A percentile compares a stretch with the other conserved stretches of the same genome.
Evolutionary conservation across 768 basidiomycete species (phyloP).

Genomic region (Lactarius deliciosus): DNA sequence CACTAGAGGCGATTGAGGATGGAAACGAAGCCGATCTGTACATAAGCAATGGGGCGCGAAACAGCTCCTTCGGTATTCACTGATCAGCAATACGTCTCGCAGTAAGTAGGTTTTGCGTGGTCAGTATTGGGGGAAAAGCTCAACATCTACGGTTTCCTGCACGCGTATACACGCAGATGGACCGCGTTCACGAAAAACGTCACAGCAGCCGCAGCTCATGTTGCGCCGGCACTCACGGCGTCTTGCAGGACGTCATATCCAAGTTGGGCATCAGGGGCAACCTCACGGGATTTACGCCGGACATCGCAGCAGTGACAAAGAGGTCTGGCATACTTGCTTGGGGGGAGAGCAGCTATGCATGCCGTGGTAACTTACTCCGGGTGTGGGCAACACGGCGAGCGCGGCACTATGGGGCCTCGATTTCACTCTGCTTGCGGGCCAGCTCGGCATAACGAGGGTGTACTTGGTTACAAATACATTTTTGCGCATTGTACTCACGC

Average conservation of each 20-base stretch:
- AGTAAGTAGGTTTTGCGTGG: conserved; percentile 40
- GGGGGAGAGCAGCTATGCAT: conserved; percentile 39
- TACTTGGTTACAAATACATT: conserved; percentile 71
- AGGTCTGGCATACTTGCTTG: conserved; percentile 58
- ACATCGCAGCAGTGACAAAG: conserved; percentile 50
- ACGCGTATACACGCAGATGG: conserved; percentile 46
- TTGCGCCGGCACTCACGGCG: conserved; percentile 51
- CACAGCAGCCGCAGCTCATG: conserved; percentile 51
- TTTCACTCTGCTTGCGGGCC: conserved; percentile 59
- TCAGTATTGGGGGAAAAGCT: not conserved
- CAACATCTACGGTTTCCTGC: not conserved
- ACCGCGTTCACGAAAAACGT: conserved; percentile 51
- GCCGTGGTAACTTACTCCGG: conserved; percentile 42
- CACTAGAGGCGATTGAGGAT: conserved; percentile 57
- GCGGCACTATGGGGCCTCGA: conserved; percentile 69
- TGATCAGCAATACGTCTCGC: conserved; percentile 43
- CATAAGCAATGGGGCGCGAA: conserved; percentile 44
- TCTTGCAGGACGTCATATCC: conserved; percentile 65
- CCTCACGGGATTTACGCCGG: conserved; percentile 49
- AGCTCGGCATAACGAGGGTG: conserved; percentile 52
- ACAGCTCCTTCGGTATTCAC: conserved; percentile 39
- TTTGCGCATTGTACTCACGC: conserved; percentile 40
- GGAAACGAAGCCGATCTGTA: conserved; percentile 66
- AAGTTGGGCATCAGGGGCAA: conserved; percentile 57
- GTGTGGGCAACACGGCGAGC: conserved; percentile 68